Conservation (phyloP, 1,284 basidiomycete genomes). For the Ustilago esculenta region DNA sequence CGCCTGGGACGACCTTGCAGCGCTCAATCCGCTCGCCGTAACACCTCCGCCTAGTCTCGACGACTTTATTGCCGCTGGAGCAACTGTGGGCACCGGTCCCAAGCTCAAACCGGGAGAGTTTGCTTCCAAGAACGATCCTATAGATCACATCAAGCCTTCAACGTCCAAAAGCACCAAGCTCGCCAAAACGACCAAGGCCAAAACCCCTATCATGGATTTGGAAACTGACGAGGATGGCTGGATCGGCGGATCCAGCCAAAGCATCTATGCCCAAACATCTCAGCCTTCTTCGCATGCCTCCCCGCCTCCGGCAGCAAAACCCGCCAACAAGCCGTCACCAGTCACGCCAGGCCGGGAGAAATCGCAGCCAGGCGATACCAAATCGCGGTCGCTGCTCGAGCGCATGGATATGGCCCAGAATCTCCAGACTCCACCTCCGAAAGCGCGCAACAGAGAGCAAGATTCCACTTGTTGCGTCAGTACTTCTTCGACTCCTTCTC, state of each 20-base stretch:
- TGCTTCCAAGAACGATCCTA: constrained; percentile 6
- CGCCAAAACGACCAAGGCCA: constrained; percentile 10
- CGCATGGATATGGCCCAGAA: constrained; percentile 35
- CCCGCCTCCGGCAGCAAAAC: constrained; percentile 23
- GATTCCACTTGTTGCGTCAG: neutral
- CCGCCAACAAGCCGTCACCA: constrained; percentile 14
- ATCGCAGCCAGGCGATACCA: neutral
- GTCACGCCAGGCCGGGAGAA: constrained; percentile 16
- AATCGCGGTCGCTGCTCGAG: constrained; percentile 24
- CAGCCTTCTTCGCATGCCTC: constrained; percentile 10
- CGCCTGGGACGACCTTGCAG: constrained; percentile 45
- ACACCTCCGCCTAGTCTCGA: constrained; percentile 16
- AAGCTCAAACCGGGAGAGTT: constrained; percentile 26
- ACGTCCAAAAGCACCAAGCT: neutral
- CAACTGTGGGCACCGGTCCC: constrained; percentile 22
- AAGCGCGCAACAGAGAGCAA: neutral
- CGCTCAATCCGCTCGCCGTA: constrained; percentile 46
- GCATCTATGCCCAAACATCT: constrained; percentile 47
- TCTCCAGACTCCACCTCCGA: constrained; percentile 32
- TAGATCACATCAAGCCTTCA: constrained; percentile 7
- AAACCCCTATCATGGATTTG: constrained; percentile 30
- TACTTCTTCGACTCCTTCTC: constrained; percentile 14
- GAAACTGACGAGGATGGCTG: constrained; percentile 45
- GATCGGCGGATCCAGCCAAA: constrained; percentile 47
- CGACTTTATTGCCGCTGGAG: constrained; percentile 12